Conservation (phyloP, 352 stramenopile genomes). For the Phytopythium chamaehyphon region DNA sequence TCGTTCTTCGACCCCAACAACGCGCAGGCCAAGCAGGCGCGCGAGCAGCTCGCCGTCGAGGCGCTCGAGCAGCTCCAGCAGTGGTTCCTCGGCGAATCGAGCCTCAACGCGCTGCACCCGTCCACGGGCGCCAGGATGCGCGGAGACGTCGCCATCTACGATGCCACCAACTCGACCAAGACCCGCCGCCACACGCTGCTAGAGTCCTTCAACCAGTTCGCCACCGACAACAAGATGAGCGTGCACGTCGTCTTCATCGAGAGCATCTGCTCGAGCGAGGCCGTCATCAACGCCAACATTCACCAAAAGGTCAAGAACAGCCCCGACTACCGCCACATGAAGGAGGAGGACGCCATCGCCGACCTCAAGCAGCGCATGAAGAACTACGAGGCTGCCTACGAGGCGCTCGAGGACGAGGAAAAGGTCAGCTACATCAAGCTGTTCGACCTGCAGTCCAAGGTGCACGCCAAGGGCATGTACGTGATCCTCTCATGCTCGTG, state of each 20-base stretch:
- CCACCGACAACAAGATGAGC: conserved; percentile 54
- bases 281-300: conserved; percentile 84
- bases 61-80: conserved; percentile 59
- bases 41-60: conserved; percentile 81
- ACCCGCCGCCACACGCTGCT: conserved; percentile 41
- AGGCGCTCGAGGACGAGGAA: conserved; percentile 82
- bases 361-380: conserved; percentile 83
- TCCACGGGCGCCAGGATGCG: conserved; percentile 15
- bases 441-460: conserved; percentile 86
- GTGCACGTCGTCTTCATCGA: conserved; percentile 92
- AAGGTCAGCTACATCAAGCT: conserved; percentile 89
- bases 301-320: conserved; percentile 68
- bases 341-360: conserved; percentile 55
- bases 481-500: conserved; percentile 10
- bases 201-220: conserved; percentile 60
- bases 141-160: conserved; percentile 88
- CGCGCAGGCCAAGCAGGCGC: conserved; percentile 55
- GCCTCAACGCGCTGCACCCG: neutral
- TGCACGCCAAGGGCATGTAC: conserved; percentile 83
- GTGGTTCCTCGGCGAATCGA: conserved; percentile 40
- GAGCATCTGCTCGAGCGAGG: conserved; percentile 91
- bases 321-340: conserved; percentile 82
- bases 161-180: conserved; percentile 90
- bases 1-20: conserved; percentile 94
- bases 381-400: conserved; percentile 87